These are phyloP conservation scores for Solanum etuberosum DNA, from an alignment of 257 asterid species.

Conservation along the genomic window DNA sequence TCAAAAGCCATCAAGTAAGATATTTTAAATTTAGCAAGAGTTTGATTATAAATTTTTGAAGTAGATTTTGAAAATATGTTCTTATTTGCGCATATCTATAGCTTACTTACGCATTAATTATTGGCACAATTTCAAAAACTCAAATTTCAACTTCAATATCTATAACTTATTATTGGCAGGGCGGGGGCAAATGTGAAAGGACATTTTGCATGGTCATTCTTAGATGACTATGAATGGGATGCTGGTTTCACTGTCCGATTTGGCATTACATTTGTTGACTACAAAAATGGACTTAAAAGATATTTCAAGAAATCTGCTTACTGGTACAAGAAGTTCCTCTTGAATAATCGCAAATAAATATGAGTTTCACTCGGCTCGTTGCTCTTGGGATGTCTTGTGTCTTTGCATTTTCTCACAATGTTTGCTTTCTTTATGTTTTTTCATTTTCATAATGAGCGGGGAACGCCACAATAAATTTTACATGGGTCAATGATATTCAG, in stretches of 20 bases:
- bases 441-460: not conserved
- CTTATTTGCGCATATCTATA: too few relatives aligned
- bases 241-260: slow-evolving; percentile 19
- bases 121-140: not conserved
- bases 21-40: not conserved
- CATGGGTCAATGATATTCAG: not conserved
- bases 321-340: slow-evolving; percentile 21
- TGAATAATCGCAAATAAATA: not conserved
- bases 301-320: slow-evolving; percentile 11
- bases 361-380: not conserved
- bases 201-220: slow-evolving; percentile 14
- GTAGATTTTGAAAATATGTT: not conserved
- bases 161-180: slow-evolving; percentile 2
- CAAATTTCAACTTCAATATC: not conserved
- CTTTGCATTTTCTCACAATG: not conserved
- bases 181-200: slow-evolving; percentile 24
- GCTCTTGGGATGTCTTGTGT: not conserved
- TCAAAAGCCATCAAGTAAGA: slow-evolving; percentile 19
- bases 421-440: not conserved
- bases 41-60: not conserved
- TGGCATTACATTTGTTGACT: slow-evolving; percentile 11
- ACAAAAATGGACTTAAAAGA: slow-evolving; percentile 6
- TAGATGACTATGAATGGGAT: slow-evolving; percentile 23
- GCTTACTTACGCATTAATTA: too few relatives aligned
- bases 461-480: not conserved